These are phyloP conservation scores for Cryptosporidium tyzzeri DNA, from an alignment of 169 alveolate genomes.

Conservation along the genomic window DNA sequence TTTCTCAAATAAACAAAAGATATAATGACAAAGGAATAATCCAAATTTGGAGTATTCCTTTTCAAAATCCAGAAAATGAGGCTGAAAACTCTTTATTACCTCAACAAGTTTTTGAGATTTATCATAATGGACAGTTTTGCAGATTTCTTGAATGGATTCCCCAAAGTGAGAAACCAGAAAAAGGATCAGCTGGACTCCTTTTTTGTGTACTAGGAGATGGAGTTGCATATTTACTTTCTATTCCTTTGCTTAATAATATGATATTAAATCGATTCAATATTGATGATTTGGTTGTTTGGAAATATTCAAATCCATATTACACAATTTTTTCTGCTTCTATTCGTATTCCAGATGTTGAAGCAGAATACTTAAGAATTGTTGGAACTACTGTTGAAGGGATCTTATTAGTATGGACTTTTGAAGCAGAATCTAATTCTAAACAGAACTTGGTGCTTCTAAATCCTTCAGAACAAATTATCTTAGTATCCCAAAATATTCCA, in stretches of 20 bases:
- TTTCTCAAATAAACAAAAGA: constrained; percentile 43
- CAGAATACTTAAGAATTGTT: constrained; percentile 2
- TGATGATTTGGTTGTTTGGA: constrained; percentile 26
- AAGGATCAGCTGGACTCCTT: constrained; percentile 11
- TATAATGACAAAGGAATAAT: constrained; percentile 31
- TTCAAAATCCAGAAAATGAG: not conserved
- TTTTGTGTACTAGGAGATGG: constrained; percentile 49
- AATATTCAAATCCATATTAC: not conserved
- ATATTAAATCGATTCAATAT: not conserved
- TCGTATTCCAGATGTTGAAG: constrained; percentile 23
- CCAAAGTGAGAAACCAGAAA: not conserved
- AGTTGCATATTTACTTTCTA: constrained; percentile 18
- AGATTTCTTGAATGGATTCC: constrained; percentile 74
- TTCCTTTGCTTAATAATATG: not conserved
- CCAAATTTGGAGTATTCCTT: constrained; percentile 66
- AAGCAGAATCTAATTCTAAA: not conserved
- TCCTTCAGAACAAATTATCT: constrained; percentile 50
- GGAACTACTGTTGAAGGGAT: constrained; percentile 65
- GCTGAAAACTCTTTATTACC: constrained; percentile 4
- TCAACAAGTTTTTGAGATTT: not conserved
- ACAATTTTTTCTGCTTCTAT: constrained; percentile 51
- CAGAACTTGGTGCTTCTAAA: not conserved
- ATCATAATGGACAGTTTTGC: constrained; percentile 42
- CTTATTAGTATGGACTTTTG: constrained; percentile 53
- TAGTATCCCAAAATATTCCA: constrained; percentile 41